phyloP scores from a whole-genome alignment of 176 grass and related monocot species.

The Aegilops speltoides region DNA sequence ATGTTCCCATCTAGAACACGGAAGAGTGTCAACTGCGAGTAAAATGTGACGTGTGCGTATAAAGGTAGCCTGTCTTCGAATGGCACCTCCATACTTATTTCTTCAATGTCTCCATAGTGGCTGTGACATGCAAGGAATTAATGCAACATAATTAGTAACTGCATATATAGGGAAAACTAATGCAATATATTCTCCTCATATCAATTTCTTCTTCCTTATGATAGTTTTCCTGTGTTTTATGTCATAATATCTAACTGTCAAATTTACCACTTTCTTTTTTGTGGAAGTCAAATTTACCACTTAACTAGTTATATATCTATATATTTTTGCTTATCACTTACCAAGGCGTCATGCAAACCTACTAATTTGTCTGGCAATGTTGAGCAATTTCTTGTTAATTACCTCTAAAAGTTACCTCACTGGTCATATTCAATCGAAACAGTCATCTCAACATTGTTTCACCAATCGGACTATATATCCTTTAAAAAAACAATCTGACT shows the following conservation, averaged over 20 bases:
- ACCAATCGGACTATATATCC: too few relatives aligned
- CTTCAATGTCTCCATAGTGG: constrained; percentile 40
- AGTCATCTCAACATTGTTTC: too few relatives aligned
- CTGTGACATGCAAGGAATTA: constrained; percentile 19
- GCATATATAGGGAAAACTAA: too few relatives aligned
- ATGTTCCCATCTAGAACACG: constrained; percentile 32
- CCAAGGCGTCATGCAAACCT: not conserved
- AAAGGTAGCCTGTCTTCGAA: constrained; percentile 27
- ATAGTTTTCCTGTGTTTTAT: not conserved
- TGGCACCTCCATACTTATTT: constrained; percentile 47
- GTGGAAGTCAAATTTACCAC: not conserved
- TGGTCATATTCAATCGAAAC: too few relatives aligned
- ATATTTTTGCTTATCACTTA: not conserved
- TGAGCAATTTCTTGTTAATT: too few relatives aligned
- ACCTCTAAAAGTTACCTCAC: too few relatives aligned
- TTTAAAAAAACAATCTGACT: too few relatives aligned
- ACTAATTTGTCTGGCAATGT: too few relatives aligned
- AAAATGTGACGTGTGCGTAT: constrained; percentile 59
- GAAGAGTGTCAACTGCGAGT: constrained; percentile 24
- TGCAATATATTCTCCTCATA: not conserved
- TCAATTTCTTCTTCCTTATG: not conserved
- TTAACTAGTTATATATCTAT: not conserved
- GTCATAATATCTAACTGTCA: not conserved
- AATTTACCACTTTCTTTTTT: not conserved
- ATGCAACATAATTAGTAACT: not conserved